phyloP scores from a whole-genome alignment of 768 basidiomycete species.

The Tulasnella sp. region DNA sequence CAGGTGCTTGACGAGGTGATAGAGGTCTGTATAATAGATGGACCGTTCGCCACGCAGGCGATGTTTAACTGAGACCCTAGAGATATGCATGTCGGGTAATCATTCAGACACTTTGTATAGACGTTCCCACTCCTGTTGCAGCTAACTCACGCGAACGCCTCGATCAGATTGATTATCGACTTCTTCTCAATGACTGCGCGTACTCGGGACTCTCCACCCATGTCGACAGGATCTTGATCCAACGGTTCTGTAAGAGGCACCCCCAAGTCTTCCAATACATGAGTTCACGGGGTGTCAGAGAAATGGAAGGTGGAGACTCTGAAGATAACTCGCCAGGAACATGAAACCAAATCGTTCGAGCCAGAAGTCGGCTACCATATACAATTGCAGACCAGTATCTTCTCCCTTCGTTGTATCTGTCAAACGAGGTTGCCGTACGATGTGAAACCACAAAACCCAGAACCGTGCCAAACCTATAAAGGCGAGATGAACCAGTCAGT shows the following conservation, averaged over 20 bases:
- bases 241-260: too few species aligned
- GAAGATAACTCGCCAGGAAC: constrained; percentile 36
- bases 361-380: constrained; percentile 8
- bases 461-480: constrained; percentile 42
- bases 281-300: too few species aligned
- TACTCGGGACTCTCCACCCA: constrained; percentile 30
- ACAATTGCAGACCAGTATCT: constrained; percentile 60
- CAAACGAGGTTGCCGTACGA: constrained; percentile 18
- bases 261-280: too few species aligned
- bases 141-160: constrained; percentile 41
- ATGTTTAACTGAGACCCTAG: constrained; percentile 51
- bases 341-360: constrained; percentile 56
- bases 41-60: constrained; percentile 49
- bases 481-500: background rate
- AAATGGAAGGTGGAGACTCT: too few species aligned
- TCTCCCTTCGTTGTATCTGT: constrained; percentile 55
- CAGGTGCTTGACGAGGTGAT: constrained; percentile 34
- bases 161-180: constrained; percentile 54
- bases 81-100: background rate
- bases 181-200: constrained; percentile 54
- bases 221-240: constrained; percentile 16
- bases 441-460: constrained; percentile 60
- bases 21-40: constrained; percentile 23
- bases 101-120: too few species aligned
- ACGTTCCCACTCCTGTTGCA: too few species aligned